Evolutionary conservation across 1,284 basidiomycete genomes (phyloP), one percentile per base, ranked within the genome.

Genomic region (Cryptococcus deneoformans): DNA sequence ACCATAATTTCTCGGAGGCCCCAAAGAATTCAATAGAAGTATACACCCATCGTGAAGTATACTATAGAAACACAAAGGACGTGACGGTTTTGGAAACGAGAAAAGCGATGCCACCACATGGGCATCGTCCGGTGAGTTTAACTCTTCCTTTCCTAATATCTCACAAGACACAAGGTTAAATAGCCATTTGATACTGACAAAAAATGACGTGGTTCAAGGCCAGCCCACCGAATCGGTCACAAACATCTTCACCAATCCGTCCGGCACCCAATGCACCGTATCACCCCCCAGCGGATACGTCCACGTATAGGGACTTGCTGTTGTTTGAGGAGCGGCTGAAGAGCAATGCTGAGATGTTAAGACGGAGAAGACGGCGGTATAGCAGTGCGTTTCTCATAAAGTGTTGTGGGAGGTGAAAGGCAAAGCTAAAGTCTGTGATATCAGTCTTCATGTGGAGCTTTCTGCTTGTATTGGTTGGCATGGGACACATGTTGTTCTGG

Each of bases 241-340:
- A 35, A 37, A 45, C 46, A 39, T 42, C 36, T 47, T 47, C 54
- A 29, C 54, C 58, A n/a, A n/a, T 42, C 20, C 58, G 63, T 6
- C 66, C 66, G n/a, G 52, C 54, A 9, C 60, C 68, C 14, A 52
- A 60, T 4, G 62, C 68, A 7, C 72, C 83, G 5, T 86, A 83
- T 67, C 79, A 83, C 63, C 89, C 89, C 89, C 76, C 85, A 10
- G 83, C 85, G 61, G 89, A 91, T 73, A 81, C 81, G 50, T 81
- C 85, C 14, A 93, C 91, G 0, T 92, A 90, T 74, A 83, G 89
- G 48, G 95, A 99, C 75, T 80, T 99, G 35, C 83, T 98, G 42
- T 81, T 93, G 52, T 98, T 99, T 64, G 95, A 99, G 79, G 94
- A 99, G 77, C 83, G 96, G 14, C 84, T 99, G 54, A 98, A 98